Evolutionary conservation across 2,329 filamentous ascomycete species (phyloP).

Genomic region (Lanzia echinophila): DNA sequence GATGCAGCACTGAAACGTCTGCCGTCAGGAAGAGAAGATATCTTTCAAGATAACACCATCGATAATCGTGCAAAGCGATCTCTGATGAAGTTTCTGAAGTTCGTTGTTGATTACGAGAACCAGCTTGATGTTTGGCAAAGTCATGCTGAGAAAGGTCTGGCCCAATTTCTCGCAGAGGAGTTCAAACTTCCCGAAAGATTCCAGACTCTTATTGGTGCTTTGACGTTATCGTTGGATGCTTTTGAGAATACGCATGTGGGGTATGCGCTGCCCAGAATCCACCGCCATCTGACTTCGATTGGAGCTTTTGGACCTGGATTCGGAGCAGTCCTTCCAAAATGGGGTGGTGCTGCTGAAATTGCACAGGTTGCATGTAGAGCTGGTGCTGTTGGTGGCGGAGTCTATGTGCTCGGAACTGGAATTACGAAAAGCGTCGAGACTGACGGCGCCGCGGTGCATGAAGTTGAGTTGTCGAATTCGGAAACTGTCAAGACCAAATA

Average conservation of each 20-base stretch:
- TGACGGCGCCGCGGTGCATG: slow-evolving; percentile 14
- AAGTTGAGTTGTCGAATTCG: slow-evolving; percentile 45
- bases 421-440: slow-evolving; percentile 37
- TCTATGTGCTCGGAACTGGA: slow-evolving; percentile 78
- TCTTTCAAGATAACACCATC: slow-evolving; percentile 73
- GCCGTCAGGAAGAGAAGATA: slow-evolving; percentile 84
- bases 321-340: slow-evolving; percentile 84
- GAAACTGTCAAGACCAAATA: slow-evolving; percentile 49
- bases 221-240: slow-evolving; percentile 65
- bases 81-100: slow-evolving; percentile 91
- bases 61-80: slow-evolving; percentile 74
- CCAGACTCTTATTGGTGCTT: slow-evolving; percentile 57
- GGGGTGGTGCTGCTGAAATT: slow-evolving; percentile 83
- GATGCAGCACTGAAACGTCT: slow-evolving; percentile 55
- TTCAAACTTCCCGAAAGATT: slow-evolving; percentile 65
- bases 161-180: slow-evolving; percentile 50
- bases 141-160: slow-evolving; percentile 48
- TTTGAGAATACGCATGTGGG: slow-evolving; percentile 48
- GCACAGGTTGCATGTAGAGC: slow-evolving; percentile 88
- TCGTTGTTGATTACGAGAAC: slow-evolving; percentile 66
- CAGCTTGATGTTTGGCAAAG: slow-evolving; percentile 52
- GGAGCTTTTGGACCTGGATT: slow-evolving; percentile 85
- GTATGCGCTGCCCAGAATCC: slow-evolving; percentile 65
- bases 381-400: slow-evolving; percentile 80
- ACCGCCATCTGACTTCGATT: slow-evolving; percentile 77